phyloP scores from a whole-genome alignment of 2,329 filamentous ascomycete species.

The Leptographium radiaticola region DNA sequence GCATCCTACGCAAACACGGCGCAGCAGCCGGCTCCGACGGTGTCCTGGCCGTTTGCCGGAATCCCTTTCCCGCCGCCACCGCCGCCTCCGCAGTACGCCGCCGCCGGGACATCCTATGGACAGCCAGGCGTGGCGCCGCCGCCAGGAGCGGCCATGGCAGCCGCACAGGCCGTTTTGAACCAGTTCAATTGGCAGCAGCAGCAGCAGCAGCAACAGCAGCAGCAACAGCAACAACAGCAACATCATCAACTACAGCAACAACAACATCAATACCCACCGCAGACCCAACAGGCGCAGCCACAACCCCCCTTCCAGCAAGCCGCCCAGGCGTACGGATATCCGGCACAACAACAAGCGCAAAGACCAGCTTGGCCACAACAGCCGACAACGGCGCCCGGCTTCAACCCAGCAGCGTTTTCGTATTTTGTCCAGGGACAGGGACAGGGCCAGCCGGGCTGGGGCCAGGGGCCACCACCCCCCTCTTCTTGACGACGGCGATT shows the following conservation, averaged over 20 bases:
- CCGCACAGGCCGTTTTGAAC: conserved; percentile 5
- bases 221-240: conserved; percentile 8
- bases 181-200: conserved; percentile 20
- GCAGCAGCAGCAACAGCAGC: conserved; percentile 16
- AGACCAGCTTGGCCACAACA: background rate
- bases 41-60: conserved; percentile 7
- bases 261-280: background rate
- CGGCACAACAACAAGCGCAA: background rate
- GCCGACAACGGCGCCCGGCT: background rate
- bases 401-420: conserved; percentile 3
- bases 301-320: background rate
- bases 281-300: background rate
- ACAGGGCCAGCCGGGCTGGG: conserved; percentile 5
- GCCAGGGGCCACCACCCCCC: conserved; percentile 2
- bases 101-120: background rate
- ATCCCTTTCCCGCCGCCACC: conserved; percentile 13
- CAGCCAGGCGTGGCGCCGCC: background rate
- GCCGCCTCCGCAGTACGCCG: conserved; percentile 13
- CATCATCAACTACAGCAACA: conserved; percentile 2
- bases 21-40: conserved; percentile 8
- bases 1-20: conserved; percentile 8
- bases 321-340: background rate
- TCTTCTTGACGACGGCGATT: background rate
- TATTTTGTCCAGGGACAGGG: conserved; percentile 2
- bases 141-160: conserved; percentile 1